Evolutionary conservation across 345 rosid species (phyloP).

Genomic region (Citropsis articulata): DNA sequence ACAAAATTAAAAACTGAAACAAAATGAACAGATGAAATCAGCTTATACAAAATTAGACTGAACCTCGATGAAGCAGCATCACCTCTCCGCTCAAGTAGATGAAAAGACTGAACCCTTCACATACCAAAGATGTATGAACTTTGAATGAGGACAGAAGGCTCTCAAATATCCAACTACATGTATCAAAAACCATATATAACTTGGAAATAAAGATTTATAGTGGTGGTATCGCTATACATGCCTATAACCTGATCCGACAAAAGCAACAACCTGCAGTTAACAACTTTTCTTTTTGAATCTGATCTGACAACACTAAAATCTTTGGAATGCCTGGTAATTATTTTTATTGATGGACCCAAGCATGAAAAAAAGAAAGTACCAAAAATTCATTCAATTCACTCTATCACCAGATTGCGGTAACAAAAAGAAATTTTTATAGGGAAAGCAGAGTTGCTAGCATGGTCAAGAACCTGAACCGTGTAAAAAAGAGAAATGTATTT

Average conservation of each 20-base stretch:
- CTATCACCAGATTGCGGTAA: neutral
- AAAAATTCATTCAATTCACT: neutral
- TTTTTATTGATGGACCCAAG: neutral
- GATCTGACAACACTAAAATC: neutral
- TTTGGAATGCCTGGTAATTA: neutral
- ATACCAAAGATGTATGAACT: too few relatives aligned
- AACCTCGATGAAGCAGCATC: too few relatives aligned
- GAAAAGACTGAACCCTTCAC: too few relatives aligned
- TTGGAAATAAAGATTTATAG: neutral
- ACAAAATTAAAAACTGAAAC: neutral
- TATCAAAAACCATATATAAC: too few relatives aligned
- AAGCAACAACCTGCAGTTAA: neutral
- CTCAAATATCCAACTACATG: too few relatives aligned
- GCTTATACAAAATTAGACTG: too few relatives aligned
- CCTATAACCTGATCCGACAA: neutral
- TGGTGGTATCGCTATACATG: neutral
- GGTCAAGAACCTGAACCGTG: neutral
- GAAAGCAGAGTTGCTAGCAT: neutral
- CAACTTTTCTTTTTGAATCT: neutral
- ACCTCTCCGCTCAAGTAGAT: too few relatives aligned
- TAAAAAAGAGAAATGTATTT: neutral
- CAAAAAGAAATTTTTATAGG: neutral
- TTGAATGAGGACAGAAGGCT: too few relatives aligned
- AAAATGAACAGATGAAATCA: too few relatives aligned
- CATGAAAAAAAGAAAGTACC: too few relatives aligned